Base-by-base conservation (phyloP, 176 grass and related monocot genomes). In the Carex kokanica region DNA sequence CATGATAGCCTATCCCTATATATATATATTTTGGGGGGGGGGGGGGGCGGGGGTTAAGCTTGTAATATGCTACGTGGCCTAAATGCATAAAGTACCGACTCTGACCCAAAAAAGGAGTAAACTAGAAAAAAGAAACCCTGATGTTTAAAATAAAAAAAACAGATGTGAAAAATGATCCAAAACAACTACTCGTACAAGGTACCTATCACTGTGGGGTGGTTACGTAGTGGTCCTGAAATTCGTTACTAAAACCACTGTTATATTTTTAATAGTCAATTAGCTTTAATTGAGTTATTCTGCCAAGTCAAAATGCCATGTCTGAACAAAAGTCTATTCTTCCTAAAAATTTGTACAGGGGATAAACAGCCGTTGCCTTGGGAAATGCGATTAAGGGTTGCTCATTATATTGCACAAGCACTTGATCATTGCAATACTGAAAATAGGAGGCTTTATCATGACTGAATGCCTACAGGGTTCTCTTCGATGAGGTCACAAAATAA, bases 391-490 rank as follows among this genome's bases (percentile, higher is more conserved):
- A 91, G 96, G 85, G 96, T 99, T n/a, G 96, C 96, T 78, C 69
- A 93, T 79, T 94, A 92, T 84, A 99, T 99, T 29, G 91, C 93
- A 0, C 96, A 95, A 88, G 96, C 96, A 64, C 91, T 99, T 0
- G 93, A 99, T 38, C 96, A 99, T 85, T 99, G 93, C 66, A 99
- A 99, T 66, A 83, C 88, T 0, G 96, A 99, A 89, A 95, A 95
- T 77, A 32, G 91, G 55, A 99, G 89, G 88, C 91, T 99, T 38
- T 99, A 99, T 74, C 96, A 99, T 55, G 96, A 99, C 70, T 99
- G 83, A 99, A 99, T 89, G 93, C 96, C 16, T 99, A 99, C 74
- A 89, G 96, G 86, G 91, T 99, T 83, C 96, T 99, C 88, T 99
- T 99, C 86, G 96, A 99, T 69, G 96, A 99, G 93, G 96, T 99